These are phyloP conservation scores for Jaenimonas drosophilae DNA, from an alignment of 208 protist genomes.

Conservation along the genomic window DNA sequence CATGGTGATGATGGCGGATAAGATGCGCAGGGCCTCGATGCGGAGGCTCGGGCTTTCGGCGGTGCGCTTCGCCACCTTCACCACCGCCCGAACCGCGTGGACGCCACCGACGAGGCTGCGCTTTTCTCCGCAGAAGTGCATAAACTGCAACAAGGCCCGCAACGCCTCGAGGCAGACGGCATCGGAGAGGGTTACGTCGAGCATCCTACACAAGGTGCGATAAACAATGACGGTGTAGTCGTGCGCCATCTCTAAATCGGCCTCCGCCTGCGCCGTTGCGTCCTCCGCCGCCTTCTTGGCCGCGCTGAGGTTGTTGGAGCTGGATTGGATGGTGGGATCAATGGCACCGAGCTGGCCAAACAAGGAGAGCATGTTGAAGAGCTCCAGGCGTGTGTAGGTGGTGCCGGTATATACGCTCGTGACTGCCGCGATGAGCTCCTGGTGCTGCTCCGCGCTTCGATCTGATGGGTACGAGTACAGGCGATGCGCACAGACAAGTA, in stretches of 20 bases:
- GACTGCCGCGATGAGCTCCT: constrained; percentile 60
- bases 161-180: constrained; percentile 75
- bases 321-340: constrained; percentile 51
- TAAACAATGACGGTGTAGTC: constrained; percentile 90
- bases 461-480: constrained; percentile 43
- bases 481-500: constrained; percentile 65
- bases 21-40: constrained; percentile 77
- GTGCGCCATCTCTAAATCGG: constrained; percentile 83
- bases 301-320: constrained; percentile 11
- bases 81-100: constrained; percentile 69
- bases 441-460: constrained; percentile 32
- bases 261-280: constrained; percentile 62
- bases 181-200: constrained; percentile 75
- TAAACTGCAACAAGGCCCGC: constrained; percentile 79
- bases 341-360: constrained; percentile 85
- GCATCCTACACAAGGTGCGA: constrained; percentile 78
- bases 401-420: constrained; percentile 66
- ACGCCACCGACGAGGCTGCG: constrained; percentile 76
- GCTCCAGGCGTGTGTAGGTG: constrained; percentile 48
- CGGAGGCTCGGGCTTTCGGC: constrained; percentile 68
- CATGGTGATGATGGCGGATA: constrained; percentile 71
- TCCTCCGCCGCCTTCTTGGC: constrained; percentile 61
- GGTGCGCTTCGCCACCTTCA: constrained; percentile 67
- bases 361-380: constrained; percentile 66
- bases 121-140: constrained; percentile 68